These are phyloP conservation scores for Barnettozyma vustinii DNA, from an alignment of 805 yeast species.

Conservation along the genomic window DNA sequence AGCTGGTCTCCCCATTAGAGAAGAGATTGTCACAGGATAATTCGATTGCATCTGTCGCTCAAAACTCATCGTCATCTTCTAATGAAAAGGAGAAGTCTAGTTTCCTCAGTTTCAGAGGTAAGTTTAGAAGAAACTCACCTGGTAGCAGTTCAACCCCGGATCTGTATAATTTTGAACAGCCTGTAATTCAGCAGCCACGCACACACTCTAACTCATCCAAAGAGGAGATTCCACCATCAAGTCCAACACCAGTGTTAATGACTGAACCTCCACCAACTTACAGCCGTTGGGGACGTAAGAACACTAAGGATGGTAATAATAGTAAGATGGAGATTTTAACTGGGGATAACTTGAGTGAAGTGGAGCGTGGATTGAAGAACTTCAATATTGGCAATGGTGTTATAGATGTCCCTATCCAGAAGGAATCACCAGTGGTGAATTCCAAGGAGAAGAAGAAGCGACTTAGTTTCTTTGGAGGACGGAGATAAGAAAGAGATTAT, in stretches of 20 bases:
- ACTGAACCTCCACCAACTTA: conserved; percentile 5
- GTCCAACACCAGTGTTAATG: neutral
- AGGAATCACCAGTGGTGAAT: neutral
- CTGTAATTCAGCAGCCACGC: neutral
- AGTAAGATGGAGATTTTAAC: neutral
- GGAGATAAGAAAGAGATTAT: neutral
- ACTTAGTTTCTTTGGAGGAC: conserved; percentile 14
- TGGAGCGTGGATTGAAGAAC: neutral
- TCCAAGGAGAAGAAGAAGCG: conserved; percentile 18
- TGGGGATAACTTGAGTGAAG: neutral
- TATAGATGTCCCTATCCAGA: neutral
- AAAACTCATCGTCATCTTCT: conserved; percentile 17
- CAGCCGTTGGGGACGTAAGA: conserved; percentile 18
- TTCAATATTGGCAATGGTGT: neutral
- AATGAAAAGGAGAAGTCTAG: conserved; percentile 6
- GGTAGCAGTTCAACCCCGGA: neutral
- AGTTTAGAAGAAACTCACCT: conserved; percentile 2
- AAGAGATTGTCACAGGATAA: conserved; percentile 13
- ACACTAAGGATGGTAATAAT: conserved; percentile 3
- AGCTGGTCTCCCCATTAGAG: conserved; percentile 20
- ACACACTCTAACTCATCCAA: neutral
- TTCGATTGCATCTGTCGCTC: conserved; percentile 14
- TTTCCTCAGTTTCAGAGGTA: conserved; percentile 1
- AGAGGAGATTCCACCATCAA: neutral
- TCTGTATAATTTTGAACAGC: neutral